Conservation (phyloP, 2,329 filamentous ascomycete genomes). For the Aaosphaeria arxii region DNA sequence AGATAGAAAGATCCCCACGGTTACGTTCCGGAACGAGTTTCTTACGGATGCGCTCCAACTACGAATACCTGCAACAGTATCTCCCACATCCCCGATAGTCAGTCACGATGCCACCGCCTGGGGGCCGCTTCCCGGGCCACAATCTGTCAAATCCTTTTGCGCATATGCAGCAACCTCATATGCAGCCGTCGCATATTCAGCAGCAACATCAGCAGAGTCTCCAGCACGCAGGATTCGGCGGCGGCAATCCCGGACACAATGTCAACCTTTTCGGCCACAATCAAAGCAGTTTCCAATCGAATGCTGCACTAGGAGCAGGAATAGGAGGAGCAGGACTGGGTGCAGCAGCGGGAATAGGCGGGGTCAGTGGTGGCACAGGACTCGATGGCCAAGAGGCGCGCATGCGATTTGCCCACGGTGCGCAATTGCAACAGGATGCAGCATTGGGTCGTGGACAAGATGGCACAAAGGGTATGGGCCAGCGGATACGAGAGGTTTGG, state of each 20-base stretch:
- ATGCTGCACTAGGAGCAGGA: constrained; percentile 55
- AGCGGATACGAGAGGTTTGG: constrained; percentile 95
- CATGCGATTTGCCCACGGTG: constrained; percentile 80
- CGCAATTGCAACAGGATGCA: constrained; percentile 49
- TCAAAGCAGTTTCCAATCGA: constrained; percentile 43
- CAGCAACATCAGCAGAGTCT: constrained; percentile 55
- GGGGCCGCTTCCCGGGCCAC: constrained; percentile 57
- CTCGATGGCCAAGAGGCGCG: constrained; percentile 84
- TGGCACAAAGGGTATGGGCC: constrained; percentile 59
- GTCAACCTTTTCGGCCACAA: constrained; percentile 52
- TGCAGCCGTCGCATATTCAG: background rate
- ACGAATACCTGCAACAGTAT: background rate
- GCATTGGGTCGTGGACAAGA: constrained; percentile 50
- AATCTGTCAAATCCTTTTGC: constrained; percentile 59
- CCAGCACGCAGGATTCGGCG: constrained; percentile 65
- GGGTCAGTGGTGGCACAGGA: constrained; percentile 57
- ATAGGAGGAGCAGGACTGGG: constrained; percentile 55
- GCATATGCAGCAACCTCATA: constrained; percentile 47
- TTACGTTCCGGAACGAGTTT: background rate
- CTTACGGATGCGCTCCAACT: constrained; percentile 3
- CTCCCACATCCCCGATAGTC: constrained; percentile 13
- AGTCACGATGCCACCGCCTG: constrained; percentile 55
- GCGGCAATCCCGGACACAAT: constrained; percentile 56
- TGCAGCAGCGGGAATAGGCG: constrained; percentile 52
- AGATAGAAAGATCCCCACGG: background rate